A percentile compares a stretch with the other conserved stretches of the same genome.
Conservation (phyloP, 805 yeast species). For the Metschnikowia santaceciliae region DNA sequence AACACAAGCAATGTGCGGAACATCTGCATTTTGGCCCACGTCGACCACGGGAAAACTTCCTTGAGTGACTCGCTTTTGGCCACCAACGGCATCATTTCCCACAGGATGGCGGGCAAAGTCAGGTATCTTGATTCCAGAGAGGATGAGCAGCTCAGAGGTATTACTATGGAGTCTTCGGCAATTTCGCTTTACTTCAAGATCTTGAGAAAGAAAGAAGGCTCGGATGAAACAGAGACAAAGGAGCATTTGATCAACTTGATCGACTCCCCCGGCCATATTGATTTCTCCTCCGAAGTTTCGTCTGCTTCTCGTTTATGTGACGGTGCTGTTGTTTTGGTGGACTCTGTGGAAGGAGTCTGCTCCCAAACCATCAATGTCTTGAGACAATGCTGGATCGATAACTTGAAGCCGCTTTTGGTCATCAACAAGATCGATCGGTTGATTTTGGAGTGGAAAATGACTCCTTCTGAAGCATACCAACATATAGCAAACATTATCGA, state of each 20-base stretch:
- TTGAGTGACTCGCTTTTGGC: slow-evolving; percentile 89
- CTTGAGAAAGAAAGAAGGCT: slow-evolving; percentile 35
- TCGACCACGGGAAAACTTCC: slow-evolving; percentile 97
- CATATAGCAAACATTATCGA: slow-evolving; percentile 79
- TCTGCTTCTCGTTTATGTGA: slow-evolving; percentile 95
- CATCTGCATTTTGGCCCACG: slow-evolving; percentile 95
- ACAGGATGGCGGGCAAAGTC: slow-evolving; percentile 90
- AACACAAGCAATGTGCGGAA: slow-evolving; percentile 73
- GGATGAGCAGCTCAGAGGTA: slow-evolving; percentile 94
- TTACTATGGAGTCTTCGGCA: slow-evolving; percentile 96
- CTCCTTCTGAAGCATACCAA: slow-evolving; percentile 79
- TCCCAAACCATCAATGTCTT: slow-evolving; percentile 94
- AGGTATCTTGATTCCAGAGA: slow-evolving; percentile 89
- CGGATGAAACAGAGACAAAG: slow-evolving; percentile 41
- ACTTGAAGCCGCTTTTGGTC: slow-evolving; percentile 81
- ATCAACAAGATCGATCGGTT: slow-evolving; percentile 89
- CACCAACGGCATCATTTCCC: slow-evolving; percentile 94
- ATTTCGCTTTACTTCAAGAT: slow-evolving; percentile 88
- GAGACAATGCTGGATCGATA: slow-evolving; percentile 94
- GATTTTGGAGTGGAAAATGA: slow-evolving; percentile 72
- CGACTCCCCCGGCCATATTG: slow-evolving; percentile 99
- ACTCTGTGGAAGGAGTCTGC: slow-evolving; percentile 97
- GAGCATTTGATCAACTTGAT: slow-evolving; percentile 88
- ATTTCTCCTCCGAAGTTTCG: slow-evolving; percentile 92
- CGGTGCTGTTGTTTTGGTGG: slow-evolving; percentile 93